Evolutionary conservation across 129 eudicot genomes (phyloP), one percentile per base, ranked within the genome.

Genomic region (Tanacetum coccineum): DNA sequence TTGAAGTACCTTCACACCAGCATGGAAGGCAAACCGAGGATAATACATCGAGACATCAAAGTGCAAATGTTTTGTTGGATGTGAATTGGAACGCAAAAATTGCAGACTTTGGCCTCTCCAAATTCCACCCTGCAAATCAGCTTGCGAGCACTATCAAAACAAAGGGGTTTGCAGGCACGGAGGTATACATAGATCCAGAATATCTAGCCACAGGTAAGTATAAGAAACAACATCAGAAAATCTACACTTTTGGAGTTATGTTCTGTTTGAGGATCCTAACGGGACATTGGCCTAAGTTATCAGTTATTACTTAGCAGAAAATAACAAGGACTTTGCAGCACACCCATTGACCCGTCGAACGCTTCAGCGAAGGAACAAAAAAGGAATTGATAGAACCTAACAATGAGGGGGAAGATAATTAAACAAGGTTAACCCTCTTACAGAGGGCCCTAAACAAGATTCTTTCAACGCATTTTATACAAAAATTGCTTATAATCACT

Each of bases 31-130:
- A 26, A 9, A 10, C 68, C 26, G 46, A 22, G 55, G 13, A 22
- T 64, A 12, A 47, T 64, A n/a, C 71, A 67, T 10, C 2, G 10
- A 4, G 59, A 66, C 36, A 45, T 64, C n/a, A 64, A 18, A 64
- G 55, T 45, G 53, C 19, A 15, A 64, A 64, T 18, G 49, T 66
- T 7, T 7, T 66, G 13, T 68, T 68, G 32, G 52, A 13, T 49
- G 32, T 3, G 49, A n/a, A n/a, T n/a, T n/a, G n/a, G n/a, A n/a
- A n/a, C n/a, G 72, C 32, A 4, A 52, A 67, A 17, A 53, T 67
- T 51, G 72, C 61, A 51, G 25, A 51, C 61, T 67, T 40, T 68
- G 64, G 30, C 14, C 26, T 54, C 14, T 68, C 73, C 20, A 54
- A 17, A 3, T 45, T 22, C 3, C 70, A 21, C 44, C 44, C 2